Conservation (phyloP, 1,284 basidiomycete species). For the Tilletia indica region DNA sequence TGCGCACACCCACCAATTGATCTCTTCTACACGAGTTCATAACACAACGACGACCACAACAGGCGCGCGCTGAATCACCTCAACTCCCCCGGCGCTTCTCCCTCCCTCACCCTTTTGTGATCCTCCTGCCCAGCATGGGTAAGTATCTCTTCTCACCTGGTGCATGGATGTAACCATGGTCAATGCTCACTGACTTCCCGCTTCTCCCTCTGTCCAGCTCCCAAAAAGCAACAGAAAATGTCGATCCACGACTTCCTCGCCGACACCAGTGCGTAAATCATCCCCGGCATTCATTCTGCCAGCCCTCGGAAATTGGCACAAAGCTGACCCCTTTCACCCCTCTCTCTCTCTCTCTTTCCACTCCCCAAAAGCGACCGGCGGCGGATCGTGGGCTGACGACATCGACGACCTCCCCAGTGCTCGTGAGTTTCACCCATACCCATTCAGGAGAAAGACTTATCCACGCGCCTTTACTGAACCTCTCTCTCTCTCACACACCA, state of each 20-base stretch:
- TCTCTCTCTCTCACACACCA: constrained; percentile 21
- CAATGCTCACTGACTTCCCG: neutral
- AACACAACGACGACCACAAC: too few species aligned
- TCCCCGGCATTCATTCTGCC: neutral
- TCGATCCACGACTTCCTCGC: constrained; percentile 51
- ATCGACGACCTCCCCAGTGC: constrained; percentile 52
- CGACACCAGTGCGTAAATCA: constrained; percentile 39
- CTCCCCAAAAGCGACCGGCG: constrained; percentile 38
- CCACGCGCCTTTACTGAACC: constrained; percentile 21
- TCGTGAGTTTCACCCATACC: constrained; percentile 28
- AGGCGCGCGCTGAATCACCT: too few species aligned
- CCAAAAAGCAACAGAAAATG: constrained; percentile 50
- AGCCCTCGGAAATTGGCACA: neutral
- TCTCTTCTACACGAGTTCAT: too few species aligned
- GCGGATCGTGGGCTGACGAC: constrained; percentile 54
- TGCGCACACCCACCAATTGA: too few species aligned
- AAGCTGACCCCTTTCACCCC: neutral
- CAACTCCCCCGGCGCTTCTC: too few species aligned
- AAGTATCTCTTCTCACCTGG: neutral
- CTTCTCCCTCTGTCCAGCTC: constrained; percentile 31
- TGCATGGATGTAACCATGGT: neutral
- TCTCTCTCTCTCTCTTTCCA: neutral
- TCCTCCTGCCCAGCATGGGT: neutral
- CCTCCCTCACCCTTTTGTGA: neutral
- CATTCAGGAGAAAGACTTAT: too few species aligned